Evolutionary conservation across 306 rosid species (phyloP), one percentile per base, ranked within the genome.

Genomic region (Vigna nakashimae): DNA sequence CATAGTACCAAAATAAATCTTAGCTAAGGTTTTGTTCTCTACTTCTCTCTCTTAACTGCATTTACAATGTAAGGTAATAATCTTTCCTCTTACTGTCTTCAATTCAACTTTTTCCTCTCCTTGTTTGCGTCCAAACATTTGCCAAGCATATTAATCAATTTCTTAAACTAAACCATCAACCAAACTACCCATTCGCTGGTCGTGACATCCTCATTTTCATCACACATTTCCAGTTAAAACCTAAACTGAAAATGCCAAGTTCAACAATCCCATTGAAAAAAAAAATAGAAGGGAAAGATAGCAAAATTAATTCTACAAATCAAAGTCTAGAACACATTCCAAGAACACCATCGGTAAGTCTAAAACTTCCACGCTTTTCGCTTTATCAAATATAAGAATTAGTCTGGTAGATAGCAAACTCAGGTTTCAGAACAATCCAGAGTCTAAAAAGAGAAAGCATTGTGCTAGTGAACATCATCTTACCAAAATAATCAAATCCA

Each of bases 231-330:
- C 15, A 51, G 36, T 62, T 28, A 38, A 74, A 49, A 58, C 9
- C 65, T 49, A 57, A 66, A 57, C 40, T 26, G 22, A 14, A 75
- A 64, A 55, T 49, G 20, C 58, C 42, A 79, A 78, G 49, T 58
- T 57, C 62, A 74, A 65, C 34, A 73, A 73, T 50, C 66, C 43
- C 73, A 60, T 50, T 51, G 30, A 45, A 46, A 40, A 30, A 26
- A 30, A 53, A 42, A 43, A 20, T 52, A 28, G 20, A 18, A 12
- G 13, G 59, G 30, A 24, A 17, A 72, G 43, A 46, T 17, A 62
- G 28, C 76, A 79, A 18, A 45, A 38, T 40, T 13, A 5, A 28
- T 50, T 65, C 14, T 69, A 22, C 36, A n/a, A 65, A 42, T 17
- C 45, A 68, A 36, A 58, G 13, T 46, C 43, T 43, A 58, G 26